Conservation (phyloP, 805 yeast genomes). For the Candida piceae region DNA sequence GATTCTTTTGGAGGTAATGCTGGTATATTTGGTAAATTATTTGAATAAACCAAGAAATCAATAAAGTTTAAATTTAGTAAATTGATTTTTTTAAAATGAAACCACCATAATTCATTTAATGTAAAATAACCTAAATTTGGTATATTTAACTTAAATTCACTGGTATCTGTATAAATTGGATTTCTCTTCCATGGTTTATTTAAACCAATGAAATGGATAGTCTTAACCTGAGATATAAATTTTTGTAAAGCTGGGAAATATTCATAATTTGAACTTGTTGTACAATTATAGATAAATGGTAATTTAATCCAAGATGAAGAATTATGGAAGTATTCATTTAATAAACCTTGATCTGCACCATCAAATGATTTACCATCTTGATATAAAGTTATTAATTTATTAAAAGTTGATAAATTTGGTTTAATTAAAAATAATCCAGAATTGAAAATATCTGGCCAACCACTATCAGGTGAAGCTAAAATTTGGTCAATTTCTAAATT, state of each 20-base stretch:
- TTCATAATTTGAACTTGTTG: constrained; percentile 38
- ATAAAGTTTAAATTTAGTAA: constrained; percentile 7
- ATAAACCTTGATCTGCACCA: constrained; percentile 89
- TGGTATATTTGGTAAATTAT: constrained; percentile 16
- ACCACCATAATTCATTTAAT: constrained; percentile 27
- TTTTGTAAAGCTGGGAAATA: constrained; percentile 30
- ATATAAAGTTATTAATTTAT: constrained; percentile 33
- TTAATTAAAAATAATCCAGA: constrained; percentile 65
- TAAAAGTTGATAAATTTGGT: constrained; percentile 44
- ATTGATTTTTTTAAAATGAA: constrained; percentile 8
- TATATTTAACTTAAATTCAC: constrained; percentile 12
- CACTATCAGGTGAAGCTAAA: constrained; percentile 72
- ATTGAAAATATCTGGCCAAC: constrained; percentile 89
- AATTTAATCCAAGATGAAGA: constrained; percentile 59
- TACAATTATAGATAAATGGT: constrained; percentile 82
- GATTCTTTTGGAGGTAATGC: constrained; percentile 2
- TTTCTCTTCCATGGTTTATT: constrained; percentile 38
- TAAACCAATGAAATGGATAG: constrained; percentile 66
- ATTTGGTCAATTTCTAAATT: constrained; percentile 26
- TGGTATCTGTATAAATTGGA: background rate
- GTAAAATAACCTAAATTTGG: constrained; percentile 13
- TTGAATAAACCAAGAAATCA: constrained; percentile 18
- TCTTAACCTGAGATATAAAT: constrained; percentile 34
- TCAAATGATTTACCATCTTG: constrained; percentile 46
- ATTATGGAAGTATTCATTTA: constrained; percentile 63